Conservation (phyloP, 805 yeast genomes). For the Pichia heedii region DNA sequence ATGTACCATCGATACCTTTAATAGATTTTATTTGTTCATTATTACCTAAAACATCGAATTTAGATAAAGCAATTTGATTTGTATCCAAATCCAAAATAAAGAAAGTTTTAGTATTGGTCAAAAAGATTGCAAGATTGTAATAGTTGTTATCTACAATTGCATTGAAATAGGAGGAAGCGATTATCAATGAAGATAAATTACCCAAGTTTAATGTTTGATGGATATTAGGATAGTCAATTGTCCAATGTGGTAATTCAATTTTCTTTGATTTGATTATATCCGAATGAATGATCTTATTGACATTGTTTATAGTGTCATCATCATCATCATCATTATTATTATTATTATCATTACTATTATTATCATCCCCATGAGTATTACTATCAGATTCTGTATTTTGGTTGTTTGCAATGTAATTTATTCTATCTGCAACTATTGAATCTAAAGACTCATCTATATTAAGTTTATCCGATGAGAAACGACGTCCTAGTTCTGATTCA, state of each 20-base stretch:
- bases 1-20: constrained; percentile 15
- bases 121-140: constrained; percentile 17
- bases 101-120: constrained; percentile 21
- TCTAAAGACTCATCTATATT: constrained; percentile 28
- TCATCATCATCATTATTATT: constrained; percentile 4
- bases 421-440: constrained; percentile 28
- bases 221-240: constrained; percentile 15
- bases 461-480: constrained; percentile 9
- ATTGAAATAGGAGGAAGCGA: constrained; percentile 14
- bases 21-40: constrained; percentile 16
- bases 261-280: constrained; percentile 14
- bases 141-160: constrained; percentile 6
- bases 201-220: constrained; percentile 10
- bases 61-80: constrained; percentile 8
- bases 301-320: background rate
- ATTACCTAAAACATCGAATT: constrained; percentile 11
- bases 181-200: constrained; percentile 18
- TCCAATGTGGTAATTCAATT: constrained; percentile 21
- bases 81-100: constrained; percentile 19
- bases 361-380: background rate
- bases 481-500: constrained; percentile 36
- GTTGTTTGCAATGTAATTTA: constrained; percentile 14
- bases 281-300: constrained; percentile 18
- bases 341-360: background rate
- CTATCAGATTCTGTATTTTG: background rate